phyloP scores from a whole-genome alignment of 768 basidiomycete species.

The Lepiota brunneoincarnata region DNA sequence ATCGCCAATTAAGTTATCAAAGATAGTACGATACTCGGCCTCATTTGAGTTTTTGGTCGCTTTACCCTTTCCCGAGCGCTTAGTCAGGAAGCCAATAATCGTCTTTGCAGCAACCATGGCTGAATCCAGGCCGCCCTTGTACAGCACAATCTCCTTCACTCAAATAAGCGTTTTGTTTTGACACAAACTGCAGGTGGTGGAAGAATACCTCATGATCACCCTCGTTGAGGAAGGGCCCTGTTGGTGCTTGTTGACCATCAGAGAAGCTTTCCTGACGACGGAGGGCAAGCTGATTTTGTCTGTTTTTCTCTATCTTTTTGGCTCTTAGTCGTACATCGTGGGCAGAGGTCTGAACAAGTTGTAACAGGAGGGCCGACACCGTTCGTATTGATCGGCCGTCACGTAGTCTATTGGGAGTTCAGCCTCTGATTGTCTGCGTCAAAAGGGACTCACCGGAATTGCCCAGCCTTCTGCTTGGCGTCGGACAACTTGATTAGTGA shows the following conservation, averaged over 20 bases:
- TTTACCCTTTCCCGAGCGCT: slow-evolving; percentile 83
- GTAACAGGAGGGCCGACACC: slow-evolving; percentile 87
- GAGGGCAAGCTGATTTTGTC: slow-evolving; percentile 59
- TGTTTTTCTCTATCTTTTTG: slow-evolving; percentile 54
- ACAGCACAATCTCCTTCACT: slow-evolving; percentile 65
- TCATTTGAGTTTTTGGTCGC: slow-evolving; percentile 90
- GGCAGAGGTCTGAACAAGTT: slow-evolving; percentile 94
- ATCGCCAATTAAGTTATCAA: slow-evolving; percentile 89
- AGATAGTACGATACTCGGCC: slow-evolving; percentile 88
- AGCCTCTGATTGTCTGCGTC: slow-evolving; percentile 2
- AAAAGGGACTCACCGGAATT: slow-evolving; percentile 64
- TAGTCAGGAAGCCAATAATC: slow-evolving; percentile 69
- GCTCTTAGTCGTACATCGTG: slow-evolving; percentile 81
- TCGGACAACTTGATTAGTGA: slow-evolving; percentile 90
- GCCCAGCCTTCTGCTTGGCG: slow-evolving; percentile 85
- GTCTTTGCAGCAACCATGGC: slow-evolving; percentile 84
- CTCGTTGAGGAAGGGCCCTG: slow-evolving; percentile 62
- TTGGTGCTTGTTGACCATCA: slow-evolving; percentile 34
- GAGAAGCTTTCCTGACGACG: slow-evolving; percentile 60
- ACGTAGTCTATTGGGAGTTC: slow-evolving; percentile 56
- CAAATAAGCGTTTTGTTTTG: not conserved
- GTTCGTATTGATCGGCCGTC: slow-evolving; percentile 92
- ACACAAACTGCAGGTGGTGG: not conserved
- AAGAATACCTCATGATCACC: slow-evolving; percentile 57
- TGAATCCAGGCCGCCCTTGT: slow-evolving; percentile 71